Base-by-base conservation (phyloP, 352 stramenopile species). In the Globisporangium mamillatum region DNA sequence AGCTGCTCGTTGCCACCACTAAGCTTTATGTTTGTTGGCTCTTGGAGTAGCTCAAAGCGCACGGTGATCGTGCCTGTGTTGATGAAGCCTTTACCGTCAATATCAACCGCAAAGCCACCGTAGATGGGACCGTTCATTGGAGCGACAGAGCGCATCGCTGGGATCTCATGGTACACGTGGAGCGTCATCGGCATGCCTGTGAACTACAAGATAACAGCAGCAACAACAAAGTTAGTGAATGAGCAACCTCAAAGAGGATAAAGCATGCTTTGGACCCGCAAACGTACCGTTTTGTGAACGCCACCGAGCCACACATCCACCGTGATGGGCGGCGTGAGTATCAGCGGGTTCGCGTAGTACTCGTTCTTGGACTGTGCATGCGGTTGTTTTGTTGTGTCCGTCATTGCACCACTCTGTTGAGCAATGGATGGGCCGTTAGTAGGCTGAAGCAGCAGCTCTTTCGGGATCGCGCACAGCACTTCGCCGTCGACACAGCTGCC, bases 41-140 rank as follows among this genome's bases (percentile, higher is more conserved):
- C 68, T 22, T 76, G 66, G 66, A 91, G 77, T 25, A 80, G 68
- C 54, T 89, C 76, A 34, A 93, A 93, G 22, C 86, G 83, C n/a
- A 86, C 75, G 12, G 75, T 61, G 48, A 94, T 82, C 48, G 75
- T 75, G 0, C 74, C 75, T 4, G 87, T 92, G 52, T 93, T 74
- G 53, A 92, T 74, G 38, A 93, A 93, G 4, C 75, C 77, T 12
- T 63, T 68, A 12, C 88, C 88, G 50, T 90, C 81, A 18, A 95
- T 74, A 12, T 84, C 75, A 22, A 95, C 66, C 0, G 71, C 48
- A 58, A 87, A 88, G 1, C 84, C 84, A 12, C 88, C 88, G 55
- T 91, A 95, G 18, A 95, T 81, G 14, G 88, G 84, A 0, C 88
- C 88, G 64, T 93, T 89, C 72, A 87, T 86, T 0, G 88, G 88